Evolutionary conservation across 495 filamentous ascomycete genomes (phyloP).

Genomic region (Thozetella sp.): DNA sequence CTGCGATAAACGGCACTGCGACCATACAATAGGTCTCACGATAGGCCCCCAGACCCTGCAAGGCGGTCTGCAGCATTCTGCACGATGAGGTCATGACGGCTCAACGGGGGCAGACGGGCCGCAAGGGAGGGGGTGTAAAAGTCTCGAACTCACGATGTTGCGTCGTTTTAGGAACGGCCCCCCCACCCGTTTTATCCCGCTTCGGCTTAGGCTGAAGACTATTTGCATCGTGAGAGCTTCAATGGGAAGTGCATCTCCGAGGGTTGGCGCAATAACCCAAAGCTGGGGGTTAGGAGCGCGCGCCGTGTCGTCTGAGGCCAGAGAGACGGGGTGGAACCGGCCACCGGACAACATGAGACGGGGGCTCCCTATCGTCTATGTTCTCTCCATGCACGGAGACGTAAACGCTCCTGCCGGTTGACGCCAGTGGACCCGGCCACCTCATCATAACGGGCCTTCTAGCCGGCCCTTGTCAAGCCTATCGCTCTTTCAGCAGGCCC

Average conservation of each 20-base stretch:
- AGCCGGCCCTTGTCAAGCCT: background rate
- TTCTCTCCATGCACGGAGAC: constrained; percentile 9
- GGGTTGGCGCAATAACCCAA: no score
- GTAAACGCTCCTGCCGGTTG: background rate
- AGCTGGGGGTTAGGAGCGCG: no score
- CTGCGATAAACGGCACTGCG: constrained; percentile 5
- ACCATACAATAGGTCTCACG: background rate
- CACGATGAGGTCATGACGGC: constrained; percentile 10
- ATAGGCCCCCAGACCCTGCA: no score
- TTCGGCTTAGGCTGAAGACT: background rate
- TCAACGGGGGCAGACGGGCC: background rate
- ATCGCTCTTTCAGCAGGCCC: background rate
- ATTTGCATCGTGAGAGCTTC: background rate
- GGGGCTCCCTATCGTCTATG: constrained; percentile 3
- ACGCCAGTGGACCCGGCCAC: background rate
- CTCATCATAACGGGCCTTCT: background rate
- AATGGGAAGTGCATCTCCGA: background rate
- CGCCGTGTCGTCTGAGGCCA: no score
- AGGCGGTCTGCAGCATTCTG: background rate
- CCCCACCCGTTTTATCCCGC: background rate
- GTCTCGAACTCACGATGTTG: background rate
- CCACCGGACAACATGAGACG: no score
- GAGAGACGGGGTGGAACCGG: no score
- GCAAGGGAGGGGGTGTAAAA: background rate
- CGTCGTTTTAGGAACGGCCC: background rate